Evolutionary conservation across 1,139 yeast species (phyloP), one percentile per base, ranked within the genome.

Genomic region (Geotrichum fermentans): DNA sequence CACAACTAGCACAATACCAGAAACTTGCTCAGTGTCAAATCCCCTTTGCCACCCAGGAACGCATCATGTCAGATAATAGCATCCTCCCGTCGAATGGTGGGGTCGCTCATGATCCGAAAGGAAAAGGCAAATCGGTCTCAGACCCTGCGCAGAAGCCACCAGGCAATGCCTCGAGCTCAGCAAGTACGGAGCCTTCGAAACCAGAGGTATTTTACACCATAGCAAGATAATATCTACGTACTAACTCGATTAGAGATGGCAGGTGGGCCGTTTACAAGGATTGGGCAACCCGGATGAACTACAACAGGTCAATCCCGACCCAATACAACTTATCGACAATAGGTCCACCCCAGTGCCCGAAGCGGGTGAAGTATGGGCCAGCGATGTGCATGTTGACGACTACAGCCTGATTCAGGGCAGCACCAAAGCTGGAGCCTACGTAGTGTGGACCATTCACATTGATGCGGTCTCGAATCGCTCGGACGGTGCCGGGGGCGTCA

Each of bases 351-450:
- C 45, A 32, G 34, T n/a, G 17, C 3, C 14, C 11, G 18, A 17
- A 3, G 6, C 50, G 1, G 36, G 28, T 17, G 35, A 37, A 14
- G 51, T 60, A 11, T 72, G 76, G 76, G 75, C 73, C 0, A 53
- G 56, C 2, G 62, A 65, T 29, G 74, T 71, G 1, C 62, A 62
- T 20, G 62, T 74, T 3, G 71, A 71, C 2, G 70, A 68, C 43
- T 70, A 72, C 55, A 66, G 71, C 13, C 60, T 72, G 2, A 69
- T 73, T 2, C 63, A 62, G 13, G 75, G 73, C 8, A 50, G 43
- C 33, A 17, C 56, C 21, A 60, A 56, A 54, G 64, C 56, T 41
- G 71, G 65, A 7, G 64, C 67, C 45, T 71, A 73, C 54, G 76
- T 73, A 4, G 70, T 68, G 2, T 75, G 71, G 74, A 60, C 63